phyloP scores from a whole-genome alignment of 495 filamentous ascomycete genomes.

The Evernia prunastri region DNA sequence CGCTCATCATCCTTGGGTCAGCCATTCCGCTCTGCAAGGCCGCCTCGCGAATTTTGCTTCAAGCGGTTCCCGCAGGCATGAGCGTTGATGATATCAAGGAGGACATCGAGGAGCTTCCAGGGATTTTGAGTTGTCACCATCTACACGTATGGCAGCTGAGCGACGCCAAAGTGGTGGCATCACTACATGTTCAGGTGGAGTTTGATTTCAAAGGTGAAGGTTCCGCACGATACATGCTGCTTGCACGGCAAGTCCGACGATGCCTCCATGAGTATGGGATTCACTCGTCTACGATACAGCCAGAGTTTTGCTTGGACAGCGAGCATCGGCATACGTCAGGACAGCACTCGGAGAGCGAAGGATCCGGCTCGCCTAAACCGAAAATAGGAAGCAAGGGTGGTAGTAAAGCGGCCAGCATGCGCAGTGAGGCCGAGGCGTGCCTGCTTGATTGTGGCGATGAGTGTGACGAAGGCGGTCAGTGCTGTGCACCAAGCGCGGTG shows the following conservation, averaged over 20 bases:
- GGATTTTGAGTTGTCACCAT: constrained; percentile 85
- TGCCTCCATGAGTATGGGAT: constrained; percentile 95
- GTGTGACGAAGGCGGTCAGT: constrained; percentile 63
- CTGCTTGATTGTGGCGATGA: constrained; percentile 81
- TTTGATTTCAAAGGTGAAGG: constrained; percentile 65
- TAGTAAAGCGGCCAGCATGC: constrained; percentile 46
- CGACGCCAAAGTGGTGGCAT: constrained; percentile 86
- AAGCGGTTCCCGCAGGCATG: constrained; percentile 84
- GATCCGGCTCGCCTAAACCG: constrained; percentile 29
- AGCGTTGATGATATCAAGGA: constrained; percentile 84
- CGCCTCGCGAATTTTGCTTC: constrained; percentile 86
- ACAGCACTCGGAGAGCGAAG: constrained; percentile 18
- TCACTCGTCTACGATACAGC: constrained; percentile 96
- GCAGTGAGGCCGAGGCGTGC: constrained; percentile 54
- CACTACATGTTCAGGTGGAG: constrained; percentile 82
- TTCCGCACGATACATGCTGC: constrained; percentile 78
- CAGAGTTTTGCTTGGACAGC: constrained; percentile 70
- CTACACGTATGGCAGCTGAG: constrained; percentile 96
- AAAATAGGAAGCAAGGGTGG: constrained; percentile 31
- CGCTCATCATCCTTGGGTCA: constrained; percentile 84
- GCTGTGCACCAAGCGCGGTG: constrained; percentile 47
- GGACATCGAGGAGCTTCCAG: constrained; percentile 77
- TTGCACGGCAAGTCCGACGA: constrained; percentile 68
- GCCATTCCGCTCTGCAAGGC: constrained; percentile 90
- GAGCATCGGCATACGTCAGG: constrained; percentile 36